phyloP scores from a whole-genome alignment of 495 filamentous ascomycete species.

The Aspergillus mulundensis region DNA sequence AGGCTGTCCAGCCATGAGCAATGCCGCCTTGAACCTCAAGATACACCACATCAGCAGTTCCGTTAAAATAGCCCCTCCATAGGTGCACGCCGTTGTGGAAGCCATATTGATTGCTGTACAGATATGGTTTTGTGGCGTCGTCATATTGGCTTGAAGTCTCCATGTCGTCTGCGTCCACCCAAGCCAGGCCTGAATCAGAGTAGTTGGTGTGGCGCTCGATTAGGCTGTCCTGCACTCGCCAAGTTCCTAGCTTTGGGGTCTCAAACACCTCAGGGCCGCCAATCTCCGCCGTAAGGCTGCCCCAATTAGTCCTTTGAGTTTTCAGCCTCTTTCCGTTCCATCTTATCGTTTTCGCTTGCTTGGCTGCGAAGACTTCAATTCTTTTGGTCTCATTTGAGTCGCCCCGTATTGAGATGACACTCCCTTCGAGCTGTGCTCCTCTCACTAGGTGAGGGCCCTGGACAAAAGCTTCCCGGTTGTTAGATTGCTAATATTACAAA shows the following conservation, averaged over 20 bases:
- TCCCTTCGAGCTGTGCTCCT: too few relatives aligned
- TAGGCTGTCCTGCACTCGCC: background rate
- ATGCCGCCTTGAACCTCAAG: slow-evolving; percentile 55
- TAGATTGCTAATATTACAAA: too few relatives aligned
- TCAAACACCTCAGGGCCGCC: too few relatives aligned
- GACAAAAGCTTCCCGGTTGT: too few relatives aligned
- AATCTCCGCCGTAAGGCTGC: too few relatives aligned
- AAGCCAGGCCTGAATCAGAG: background rate
- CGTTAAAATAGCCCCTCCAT: slow-evolving; percentile 64
- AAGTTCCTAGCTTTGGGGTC: background rate
- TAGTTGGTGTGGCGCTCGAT: background rate
- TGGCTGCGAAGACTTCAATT: too few relatives aligned
- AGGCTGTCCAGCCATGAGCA: slow-evolving; percentile 53
- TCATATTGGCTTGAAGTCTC: background rate
- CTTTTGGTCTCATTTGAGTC: too few relatives aligned
- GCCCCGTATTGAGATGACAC: too few relatives aligned
- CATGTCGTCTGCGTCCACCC: background rate
- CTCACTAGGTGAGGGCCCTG: too few relatives aligned
- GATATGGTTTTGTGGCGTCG: slow-evolving; percentile 14
- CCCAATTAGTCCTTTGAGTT: too few relatives aligned
- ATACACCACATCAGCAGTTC: slow-evolving; percentile 33
- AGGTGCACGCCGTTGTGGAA: slow-evolving; percentile 62
- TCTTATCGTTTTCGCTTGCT: too few relatives aligned
- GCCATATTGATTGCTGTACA: slow-evolving; percentile 67
- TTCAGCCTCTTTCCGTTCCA: too few relatives aligned